Conservation (phyloP, 306 rosid species). For the Prunus mume region DNA sequence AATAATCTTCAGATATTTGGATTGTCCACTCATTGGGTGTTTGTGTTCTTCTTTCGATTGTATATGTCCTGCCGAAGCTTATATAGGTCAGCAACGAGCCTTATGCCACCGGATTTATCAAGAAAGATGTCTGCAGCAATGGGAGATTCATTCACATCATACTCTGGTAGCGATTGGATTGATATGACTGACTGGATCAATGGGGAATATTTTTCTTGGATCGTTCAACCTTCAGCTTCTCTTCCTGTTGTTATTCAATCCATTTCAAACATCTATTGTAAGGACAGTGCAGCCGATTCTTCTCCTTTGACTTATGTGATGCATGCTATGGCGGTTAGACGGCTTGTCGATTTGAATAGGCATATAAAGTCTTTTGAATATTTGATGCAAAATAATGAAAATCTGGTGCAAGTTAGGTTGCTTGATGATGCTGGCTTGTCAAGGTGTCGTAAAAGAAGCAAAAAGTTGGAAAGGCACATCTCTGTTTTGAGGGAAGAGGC, state of each 20-base stretch:
- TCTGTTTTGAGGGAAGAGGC: constrained; percentile 65
- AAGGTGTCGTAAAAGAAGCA: constrained; percentile 27
- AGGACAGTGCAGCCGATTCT: constrained; percentile 35
- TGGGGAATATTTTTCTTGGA: constrained; percentile 67
- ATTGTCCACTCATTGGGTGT: constrained; percentile 61
- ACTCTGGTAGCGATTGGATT: constrained; percentile 69
- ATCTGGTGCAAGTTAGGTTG: constrained; percentile 30
- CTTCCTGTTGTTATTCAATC: constrained; percentile 58
- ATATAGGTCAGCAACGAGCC: constrained; percentile 62
- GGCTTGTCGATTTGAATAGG: constrained; percentile 82
- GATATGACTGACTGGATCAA: constrained; percentile 62
- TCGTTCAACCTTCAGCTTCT: constrained; percentile 67
- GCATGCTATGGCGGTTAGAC: constrained; percentile 77
- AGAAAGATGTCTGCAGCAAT: constrained; percentile 61
- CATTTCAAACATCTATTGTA: constrained; percentile 52
- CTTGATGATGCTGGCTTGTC: constrained; percentile 34
- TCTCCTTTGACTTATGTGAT: constrained; percentile 58
- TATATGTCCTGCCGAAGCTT: constrained; percentile 68
- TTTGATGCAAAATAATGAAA: constrained; percentile 50
- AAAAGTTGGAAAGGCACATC: constrained; percentile 33
- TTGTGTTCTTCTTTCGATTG: constrained; percentile 73
- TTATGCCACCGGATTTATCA: constrained; percentile 64
- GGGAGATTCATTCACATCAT: constrained; percentile 53
- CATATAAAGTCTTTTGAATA: constrained; percentile 57
- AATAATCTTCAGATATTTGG: constrained; percentile 43